Evolutionary conservation across 1,284 basidiomycete genomes (phyloP).

Genomic region (Grifola frondosa): DNA sequence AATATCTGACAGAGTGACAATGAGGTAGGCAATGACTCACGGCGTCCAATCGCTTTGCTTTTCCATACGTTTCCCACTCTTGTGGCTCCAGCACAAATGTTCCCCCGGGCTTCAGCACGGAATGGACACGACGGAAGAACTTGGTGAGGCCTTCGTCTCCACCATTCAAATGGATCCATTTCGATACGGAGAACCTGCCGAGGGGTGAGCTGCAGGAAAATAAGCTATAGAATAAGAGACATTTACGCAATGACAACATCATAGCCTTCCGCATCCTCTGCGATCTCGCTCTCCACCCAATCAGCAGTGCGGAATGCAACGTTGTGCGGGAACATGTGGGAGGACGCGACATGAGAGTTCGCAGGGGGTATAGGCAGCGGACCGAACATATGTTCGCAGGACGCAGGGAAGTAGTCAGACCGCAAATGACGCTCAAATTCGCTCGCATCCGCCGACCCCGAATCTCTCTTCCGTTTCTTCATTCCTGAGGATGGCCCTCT

Average conservation of each 20-base stretch:
- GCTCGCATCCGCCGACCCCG: neutral
- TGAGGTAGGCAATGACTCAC: slow-evolving; percentile 34
- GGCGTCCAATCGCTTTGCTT: slow-evolving; percentile 66
- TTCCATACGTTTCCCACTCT: slow-evolving; percentile 75
- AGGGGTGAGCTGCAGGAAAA: neutral
- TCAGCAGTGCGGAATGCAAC: slow-evolving; percentile 66
- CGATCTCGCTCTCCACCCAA: slow-evolving; percentile 61
- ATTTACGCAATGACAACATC: slow-evolving; percentile 75
- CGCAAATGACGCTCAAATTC: neutral
- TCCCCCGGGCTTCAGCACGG: slow-evolving; percentile 57
- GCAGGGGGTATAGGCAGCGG: slow-evolving; percentile 60
- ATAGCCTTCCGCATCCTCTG: slow-evolving; percentile 59
- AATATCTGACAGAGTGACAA: neutral
- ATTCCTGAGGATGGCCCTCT: slow-evolving; percentile 6
- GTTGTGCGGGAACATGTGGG: slow-evolving; percentile 68
- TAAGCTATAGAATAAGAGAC: neutral
- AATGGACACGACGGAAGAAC: slow-evolving; percentile 64
- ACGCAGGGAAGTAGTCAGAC: slow-evolving; percentile 65
- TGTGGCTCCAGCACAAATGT: slow-evolving; percentile 76
- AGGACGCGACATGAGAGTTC: slow-evolving; percentile 28
- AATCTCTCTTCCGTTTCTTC: slow-evolving; percentile 28
- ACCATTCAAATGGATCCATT: slow-evolving; percentile 82
- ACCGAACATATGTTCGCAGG: slow-evolving; percentile 72
- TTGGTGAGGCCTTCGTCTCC: slow-evolving; percentile 64
- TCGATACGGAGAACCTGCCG: slow-evolving; percentile 76